Base-by-base conservation (phyloP, 352 stramenopile genomes). In the Phytophthora sansomeana region DNA sequence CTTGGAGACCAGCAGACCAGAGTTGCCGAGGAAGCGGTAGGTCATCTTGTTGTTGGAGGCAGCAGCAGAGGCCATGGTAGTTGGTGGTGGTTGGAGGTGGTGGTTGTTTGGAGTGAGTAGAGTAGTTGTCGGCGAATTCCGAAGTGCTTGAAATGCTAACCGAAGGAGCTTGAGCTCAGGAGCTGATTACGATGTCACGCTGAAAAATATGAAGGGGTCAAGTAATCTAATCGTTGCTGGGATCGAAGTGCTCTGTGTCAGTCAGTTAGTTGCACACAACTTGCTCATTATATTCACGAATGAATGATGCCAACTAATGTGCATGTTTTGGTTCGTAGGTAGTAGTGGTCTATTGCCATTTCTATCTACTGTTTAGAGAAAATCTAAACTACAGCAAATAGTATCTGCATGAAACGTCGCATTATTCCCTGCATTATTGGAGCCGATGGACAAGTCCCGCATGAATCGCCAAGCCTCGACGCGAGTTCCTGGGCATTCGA, bases 1-100 rank as follows among this genome's bases (percentile, higher is more conserved):
- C 32, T 38, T 59, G 14, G 77, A 85, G n/a, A 85, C 74, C 16
- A 85, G 69, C 8, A 83, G 53, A 8, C 49, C 43, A 11, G 50
- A 69, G 52, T 69, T 57, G 13, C 60, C 60, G 6, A 69, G 42
- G 52, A 69, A 63, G 43, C 43, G 60, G 60, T 69, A 69, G 35
- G 50, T 49, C 59, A 67, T 67, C 28, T 58, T 66, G 8, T 30
- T 53, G 24, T 55, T 24, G 24, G 29, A 28, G n/a, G n/a, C n/a
- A 8, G 19, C 26, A 14, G 56, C 17, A 7, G 44, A 14, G 33
- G 30, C 16, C 56, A 63, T 63, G 33, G 41, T 46, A 19, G 17
- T 41, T 52, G 38, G n/a, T 43, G 36, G 36, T 33, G 4, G 41
- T 24, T 26, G 29, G 21, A 10, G 2, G 9, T 11, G 35, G 29